phyloP scores from a whole-genome alignment of 2,329 filamentous ascomycete genomes.

The Fusarium tuaranense region DNA sequence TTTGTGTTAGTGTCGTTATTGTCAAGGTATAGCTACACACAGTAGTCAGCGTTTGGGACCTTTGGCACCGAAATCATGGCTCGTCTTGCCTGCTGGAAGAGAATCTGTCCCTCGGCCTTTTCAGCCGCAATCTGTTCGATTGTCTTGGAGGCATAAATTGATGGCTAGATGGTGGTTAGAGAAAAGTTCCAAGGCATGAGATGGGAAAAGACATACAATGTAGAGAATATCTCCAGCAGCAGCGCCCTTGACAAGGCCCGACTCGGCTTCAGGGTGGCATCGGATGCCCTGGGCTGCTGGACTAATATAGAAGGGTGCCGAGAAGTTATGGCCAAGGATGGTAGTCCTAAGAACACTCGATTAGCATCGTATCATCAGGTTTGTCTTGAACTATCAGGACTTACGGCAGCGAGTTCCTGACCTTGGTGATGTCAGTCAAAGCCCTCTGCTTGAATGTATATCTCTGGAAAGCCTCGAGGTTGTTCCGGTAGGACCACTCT shows the following conservation, averaged over 20 bases:
- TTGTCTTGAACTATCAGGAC: not conserved
- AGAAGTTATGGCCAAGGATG: not conserved
- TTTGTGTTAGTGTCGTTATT: not conserved
- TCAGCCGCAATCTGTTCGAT: not conserved
- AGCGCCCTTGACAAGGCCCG: not conserved
- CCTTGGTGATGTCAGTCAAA: not conserved
- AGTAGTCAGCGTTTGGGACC: not conserved
- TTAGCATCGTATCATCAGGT: not conserved
- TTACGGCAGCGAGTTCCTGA: not conserved
- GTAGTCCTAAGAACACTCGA: not conserved
- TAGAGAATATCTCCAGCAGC: not conserved
- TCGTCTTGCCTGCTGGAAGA: not conserved
- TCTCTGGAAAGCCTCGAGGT: not conserved
- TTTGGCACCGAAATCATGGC: not conserved
- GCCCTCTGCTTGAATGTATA: not conserved
- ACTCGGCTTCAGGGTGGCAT: not conserved
- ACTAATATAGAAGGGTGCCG: not conserved
- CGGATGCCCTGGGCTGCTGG: not conserved
- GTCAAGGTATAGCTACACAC: not conserved
- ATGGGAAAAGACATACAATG: not conserved
- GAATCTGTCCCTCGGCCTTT: not conserved
- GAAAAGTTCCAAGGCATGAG: not conserved
- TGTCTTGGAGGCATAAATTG: not conserved
- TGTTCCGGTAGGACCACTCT: not conserved
- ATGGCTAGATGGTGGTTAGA: not conserved